phyloP scores from a whole-genome alignment of 2,329 filamentous ascomycete genomes.

The Samsoniella hepiali region DNA sequence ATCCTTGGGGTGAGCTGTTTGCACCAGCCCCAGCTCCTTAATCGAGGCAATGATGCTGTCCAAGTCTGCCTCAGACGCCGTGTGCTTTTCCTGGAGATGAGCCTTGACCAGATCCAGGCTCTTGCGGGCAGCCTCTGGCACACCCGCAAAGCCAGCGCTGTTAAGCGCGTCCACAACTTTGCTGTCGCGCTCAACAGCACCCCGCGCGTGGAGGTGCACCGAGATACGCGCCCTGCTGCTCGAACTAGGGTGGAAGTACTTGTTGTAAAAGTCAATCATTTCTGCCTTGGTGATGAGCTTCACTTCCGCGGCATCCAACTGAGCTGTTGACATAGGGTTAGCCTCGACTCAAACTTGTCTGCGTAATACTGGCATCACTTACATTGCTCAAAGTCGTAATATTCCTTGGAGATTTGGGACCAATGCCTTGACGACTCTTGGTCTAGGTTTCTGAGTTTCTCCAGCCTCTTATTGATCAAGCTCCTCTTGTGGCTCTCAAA shows the following conservation, averaged over 20 bases:
- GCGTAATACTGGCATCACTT: constrained; percentile 33
- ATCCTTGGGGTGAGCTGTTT: constrained; percentile 33
- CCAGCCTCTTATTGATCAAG: constrained; percentile 78
- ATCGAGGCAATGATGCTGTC: constrained; percentile 43
- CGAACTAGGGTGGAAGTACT: constrained; percentile 73
- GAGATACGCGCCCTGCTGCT: constrained; percentile 74
- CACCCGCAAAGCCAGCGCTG: constrained; percentile 34
- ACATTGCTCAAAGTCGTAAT: constrained; percentile 87
- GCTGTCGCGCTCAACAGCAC: constrained; percentile 43
- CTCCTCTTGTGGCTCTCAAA: constrained; percentile 92
- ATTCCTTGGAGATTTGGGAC: constrained; percentile 80
- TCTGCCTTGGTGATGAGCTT: constrained; percentile 73
- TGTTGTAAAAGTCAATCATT: constrained; percentile 73
- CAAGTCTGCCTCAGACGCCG: constrained; percentile 48
- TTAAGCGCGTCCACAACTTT: constrained; percentile 42
- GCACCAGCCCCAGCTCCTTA: constrained; percentile 44
- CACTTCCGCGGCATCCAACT: constrained; percentile 73
- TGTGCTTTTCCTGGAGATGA: constrained; percentile 47
- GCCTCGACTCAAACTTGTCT: not conserved
- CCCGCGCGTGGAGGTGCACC: constrained; percentile 78
- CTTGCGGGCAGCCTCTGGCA: constrained; percentile 41
- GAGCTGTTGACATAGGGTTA: constrained; percentile 45
- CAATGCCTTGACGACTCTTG: constrained; percentile 82
- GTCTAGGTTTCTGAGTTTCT: constrained; percentile 88
- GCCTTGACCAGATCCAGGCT: constrained; percentile 49